Evolutionary conservation across 2,329 filamentous ascomycete genomes (phyloP).

Genomic region (Trichoderma koningii): DNA sequence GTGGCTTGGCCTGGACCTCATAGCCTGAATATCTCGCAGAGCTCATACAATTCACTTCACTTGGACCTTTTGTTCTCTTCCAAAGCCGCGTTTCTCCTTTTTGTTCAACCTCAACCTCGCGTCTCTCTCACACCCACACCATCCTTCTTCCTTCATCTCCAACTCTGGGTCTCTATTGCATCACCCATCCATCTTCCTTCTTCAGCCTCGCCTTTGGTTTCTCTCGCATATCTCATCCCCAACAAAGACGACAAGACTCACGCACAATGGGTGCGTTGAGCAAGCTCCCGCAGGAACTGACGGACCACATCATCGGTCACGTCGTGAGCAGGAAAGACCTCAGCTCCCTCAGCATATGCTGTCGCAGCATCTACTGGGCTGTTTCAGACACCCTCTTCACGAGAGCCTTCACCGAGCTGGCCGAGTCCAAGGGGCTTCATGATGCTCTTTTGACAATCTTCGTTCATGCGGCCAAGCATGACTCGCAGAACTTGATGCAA

Average conservation of each 20-base stretch:
- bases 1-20: no score
- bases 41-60: no score
- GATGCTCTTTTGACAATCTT: background rate
- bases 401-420: background rate
- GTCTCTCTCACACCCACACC: no score
- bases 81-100: no score
- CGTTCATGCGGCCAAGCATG: constrained; percentile 10
- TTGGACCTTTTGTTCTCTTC: no score
- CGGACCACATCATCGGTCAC: background rate
- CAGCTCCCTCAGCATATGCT: constrained; percentile 13
- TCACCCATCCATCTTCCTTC: no score
- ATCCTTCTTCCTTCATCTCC: no score
- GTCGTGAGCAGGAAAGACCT: background rate
- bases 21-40: no score
- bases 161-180: no score
- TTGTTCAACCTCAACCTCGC: no score
- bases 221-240: background rate
- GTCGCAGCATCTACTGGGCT: constrained; percentile 1
- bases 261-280: background rate
- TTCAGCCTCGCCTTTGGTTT: no score
- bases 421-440: background rate
- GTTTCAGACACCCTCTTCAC: background rate
- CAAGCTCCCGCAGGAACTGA: constrained; percentile 13
- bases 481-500: constrained; percentile 16
- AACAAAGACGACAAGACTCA: background rate